Percentiles rank a stretch among this genome's conserved stretches.
phyloP scores from a whole-genome alignment of 805 yeast genomes.

The Yarrowia sp. region DNA sequence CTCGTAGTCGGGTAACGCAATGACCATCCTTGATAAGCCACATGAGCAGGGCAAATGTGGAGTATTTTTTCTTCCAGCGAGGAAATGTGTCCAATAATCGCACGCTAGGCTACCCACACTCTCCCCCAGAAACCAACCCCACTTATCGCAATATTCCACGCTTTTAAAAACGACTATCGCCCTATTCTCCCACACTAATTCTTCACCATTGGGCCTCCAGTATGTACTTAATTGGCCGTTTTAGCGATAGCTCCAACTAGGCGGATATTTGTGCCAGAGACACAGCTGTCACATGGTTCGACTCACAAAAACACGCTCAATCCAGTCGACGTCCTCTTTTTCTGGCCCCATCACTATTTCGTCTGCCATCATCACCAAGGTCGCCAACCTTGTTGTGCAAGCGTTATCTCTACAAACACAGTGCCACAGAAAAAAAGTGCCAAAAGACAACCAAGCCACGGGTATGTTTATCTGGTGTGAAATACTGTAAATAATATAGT shows the following conservation, averaged over 20 bases:
- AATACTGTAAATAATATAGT: constrained; percentile 25
- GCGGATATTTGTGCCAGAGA: constrained; percentile 15
- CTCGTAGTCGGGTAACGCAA: constrained; percentile 32
- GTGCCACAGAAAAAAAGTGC: background rate
- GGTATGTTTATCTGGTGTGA: background rate
- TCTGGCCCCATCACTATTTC: background rate
- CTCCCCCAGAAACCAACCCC: background rate
- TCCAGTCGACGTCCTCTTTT: background rate
- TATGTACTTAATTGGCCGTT: constrained; percentile 13
- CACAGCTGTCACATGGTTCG: background rate
- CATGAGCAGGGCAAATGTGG: background rate
- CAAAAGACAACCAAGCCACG: constrained; percentile 14
- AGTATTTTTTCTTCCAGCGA: background rate
- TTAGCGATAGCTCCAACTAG: background rate
- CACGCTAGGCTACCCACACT: no score
- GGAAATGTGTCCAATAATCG: background rate
- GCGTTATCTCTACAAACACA: constrained; percentile 10
- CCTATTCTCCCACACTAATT: background rate
- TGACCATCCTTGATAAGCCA: constrained; percentile 31
- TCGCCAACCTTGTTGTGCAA: constrained; percentile 1
- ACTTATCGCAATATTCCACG: background rate
- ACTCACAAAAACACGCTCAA: background rate
- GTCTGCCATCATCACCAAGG: background rate
- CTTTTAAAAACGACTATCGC: constrained; percentile 13
- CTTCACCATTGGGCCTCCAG: background rate